These are phyloP conservation scores for Corylus americana DNA, from an alignment of 306 rosid species.

Conservation along the genomic window DNA sequence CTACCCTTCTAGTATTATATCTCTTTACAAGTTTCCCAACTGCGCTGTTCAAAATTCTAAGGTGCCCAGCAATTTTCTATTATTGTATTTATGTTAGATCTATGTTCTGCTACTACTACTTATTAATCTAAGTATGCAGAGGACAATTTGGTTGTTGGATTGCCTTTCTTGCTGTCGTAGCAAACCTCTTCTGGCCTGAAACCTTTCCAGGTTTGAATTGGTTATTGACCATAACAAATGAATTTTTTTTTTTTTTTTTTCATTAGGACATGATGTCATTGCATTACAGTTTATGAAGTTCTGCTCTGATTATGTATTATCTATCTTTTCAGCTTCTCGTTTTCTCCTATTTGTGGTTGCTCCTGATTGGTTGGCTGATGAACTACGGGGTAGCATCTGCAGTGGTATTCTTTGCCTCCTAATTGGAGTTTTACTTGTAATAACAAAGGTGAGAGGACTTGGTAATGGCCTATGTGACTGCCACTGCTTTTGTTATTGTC, in stretches of 20 bases:
- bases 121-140: conserved; percentile 28
- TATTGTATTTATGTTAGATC: neutral
- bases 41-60: conserved; percentile 38
- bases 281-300: neutral
- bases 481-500: conserved; percentile 26
- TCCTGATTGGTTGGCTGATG: conserved; percentile 39
- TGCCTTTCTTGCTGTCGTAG: conserved; percentile 44
- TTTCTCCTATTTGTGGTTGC: conserved; percentile 41
- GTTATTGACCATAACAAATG: neutral
- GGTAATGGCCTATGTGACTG: conserved; percentile 16
- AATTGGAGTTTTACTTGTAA: conserved; percentile 28
- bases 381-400: conserved; percentile 34
- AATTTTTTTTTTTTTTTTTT: neutral
- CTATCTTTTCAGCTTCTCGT: conserved; percentile 40
- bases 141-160: conserved; percentile 51
- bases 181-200: conserved; percentile 35
- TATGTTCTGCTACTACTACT: neutral
- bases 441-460: conserved; percentile 25
- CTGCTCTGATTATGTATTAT: conserved; percentile 8
- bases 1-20: conserved; percentile 36
- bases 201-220: conserved; percentile 37
- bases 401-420: conserved; percentile 41
- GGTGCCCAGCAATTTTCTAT: conserved; percentile 28
- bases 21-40: conserved; percentile 43
- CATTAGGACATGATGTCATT: neutral